Conservation (phyloP, 495 filamentous ascomycete species). For the Daldinia vernicosa region DNA sequence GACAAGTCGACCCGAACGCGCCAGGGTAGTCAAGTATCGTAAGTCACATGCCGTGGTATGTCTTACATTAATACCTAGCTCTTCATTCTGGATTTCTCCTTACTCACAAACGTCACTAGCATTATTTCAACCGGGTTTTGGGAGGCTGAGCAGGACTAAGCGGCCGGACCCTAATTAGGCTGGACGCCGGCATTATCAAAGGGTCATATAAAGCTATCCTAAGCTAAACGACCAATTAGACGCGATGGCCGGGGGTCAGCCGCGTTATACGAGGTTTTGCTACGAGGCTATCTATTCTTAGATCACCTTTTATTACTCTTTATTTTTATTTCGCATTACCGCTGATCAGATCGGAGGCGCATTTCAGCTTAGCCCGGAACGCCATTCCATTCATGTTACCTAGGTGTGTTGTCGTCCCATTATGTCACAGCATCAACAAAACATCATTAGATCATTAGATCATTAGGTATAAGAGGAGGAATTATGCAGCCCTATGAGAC, state of each 20-base stretch:
- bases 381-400: background rate
- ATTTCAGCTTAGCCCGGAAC: constrained; percentile 2
- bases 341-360: background rate
- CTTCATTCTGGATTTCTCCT: background rate
- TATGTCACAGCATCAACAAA: constrained; percentile 6
- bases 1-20: background rate
- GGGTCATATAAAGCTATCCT: constrained; percentile 21
- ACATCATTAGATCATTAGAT: background rate
- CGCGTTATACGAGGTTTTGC: constrained; percentile 41
- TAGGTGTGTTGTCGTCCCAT: constrained; percentile 16
- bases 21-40: background rate
- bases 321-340: constrained; percentile 2
- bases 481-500: constrained; percentile 38
- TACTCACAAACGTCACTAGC: background rate
- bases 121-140: background rate
- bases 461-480: background rate
- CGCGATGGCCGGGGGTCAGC: constrained; percentile 24
- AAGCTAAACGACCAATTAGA: constrained; percentile 23
- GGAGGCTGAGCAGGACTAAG: constrained; percentile 6
- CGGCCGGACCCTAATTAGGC: constrained; percentile 19
- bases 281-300: constrained; percentile 40
- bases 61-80: background rate
- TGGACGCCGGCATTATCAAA: constrained; percentile 15
- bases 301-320: constrained; percentile 19
- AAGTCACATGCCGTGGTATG: background rate